Evolutionary conservation across 2,329 filamentous ascomycete species (phyloP), one percentile per base, ranked within the genome.

Genomic region (Fusarium nematophilum): DNA sequence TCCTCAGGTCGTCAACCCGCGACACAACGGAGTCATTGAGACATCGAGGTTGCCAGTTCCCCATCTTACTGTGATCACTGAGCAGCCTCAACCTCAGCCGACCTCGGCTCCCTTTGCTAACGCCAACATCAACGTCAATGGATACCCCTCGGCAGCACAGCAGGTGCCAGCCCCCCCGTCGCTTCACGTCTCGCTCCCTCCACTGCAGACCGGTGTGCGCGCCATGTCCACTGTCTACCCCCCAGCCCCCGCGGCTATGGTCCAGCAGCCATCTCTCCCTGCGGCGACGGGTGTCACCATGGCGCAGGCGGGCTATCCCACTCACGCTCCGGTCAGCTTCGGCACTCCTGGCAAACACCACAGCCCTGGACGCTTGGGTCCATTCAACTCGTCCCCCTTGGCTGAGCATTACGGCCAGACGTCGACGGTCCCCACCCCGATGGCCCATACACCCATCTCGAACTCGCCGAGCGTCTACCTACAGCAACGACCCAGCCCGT

Each of bases 401-500:
- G 83, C 83, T n/a, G 85, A 87, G 13, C 81, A 85, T 17, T 90
- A 84, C 47, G 79, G 79, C 6, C 79, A 81, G 37, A 72, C 65
- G 42, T 84, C 85, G 3, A 75, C 79, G 9, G 78, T 83, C 9
- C 83, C 87, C 46, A 86, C 87, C 8, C 88, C 90, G 2, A 70
- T 76, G 31, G 66, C 66, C 4, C 83, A 87, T 42, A 86, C 87
- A 8, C 88, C 90, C 6, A 86, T 87, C 37, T 89, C 91, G 26
- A 85, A 95, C 62, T 98, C 95, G 26, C 94, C 94, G 1, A 93
- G 91, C 9, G 86, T 92, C 69, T 96, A 96, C 75, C 81, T 97
- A 30, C 90, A 91, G 70, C 92, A 97, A 72, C 86, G 95, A 52
- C 89, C 91, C 61, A 98, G 94, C 50, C 95, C 95, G 3, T 98